Evolutionary conservation across 1,139 yeast species (phyloP).

Genomic region (Saccharomyces hybrid): DNA sequence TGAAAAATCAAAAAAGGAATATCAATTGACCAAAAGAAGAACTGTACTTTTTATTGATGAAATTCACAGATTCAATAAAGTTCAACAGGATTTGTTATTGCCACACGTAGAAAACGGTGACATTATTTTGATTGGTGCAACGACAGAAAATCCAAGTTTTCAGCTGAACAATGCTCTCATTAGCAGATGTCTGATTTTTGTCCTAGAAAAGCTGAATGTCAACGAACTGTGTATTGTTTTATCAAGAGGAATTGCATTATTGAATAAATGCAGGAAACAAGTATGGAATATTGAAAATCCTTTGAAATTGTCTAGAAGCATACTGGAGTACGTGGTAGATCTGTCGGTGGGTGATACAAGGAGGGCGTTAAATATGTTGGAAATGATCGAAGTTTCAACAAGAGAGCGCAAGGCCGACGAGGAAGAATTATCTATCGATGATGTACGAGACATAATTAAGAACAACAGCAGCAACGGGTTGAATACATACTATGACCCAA

Average conservation of each 20-base stretch:
- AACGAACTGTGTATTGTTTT: constrained; percentile 54
- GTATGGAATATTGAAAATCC: constrained; percentile 31
- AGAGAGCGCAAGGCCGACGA: constrained; percentile 10
- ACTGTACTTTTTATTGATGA: constrained; percentile 88
- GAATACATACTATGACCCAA: constrained; percentile 64
- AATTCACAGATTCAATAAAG: constrained; percentile 82
- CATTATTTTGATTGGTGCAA: constrained; percentile 77
- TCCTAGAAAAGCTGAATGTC: constrained; percentile 54
- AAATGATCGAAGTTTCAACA: constrained; percentile 40
- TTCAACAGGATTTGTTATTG: constrained; percentile 80
- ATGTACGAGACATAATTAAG: constrained; percentile 18
- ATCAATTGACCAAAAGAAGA: constrained; percentile 53
- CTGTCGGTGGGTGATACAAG: constrained; percentile 89
- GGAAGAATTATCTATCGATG: constrained; percentile 11
- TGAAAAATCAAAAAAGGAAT: constrained; percentile 64
- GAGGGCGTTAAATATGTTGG: constrained; percentile 70
- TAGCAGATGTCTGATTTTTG: constrained; percentile 83
- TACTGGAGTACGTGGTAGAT: constrained; percentile 62
- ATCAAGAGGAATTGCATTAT: constrained; percentile 51
- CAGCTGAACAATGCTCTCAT: constrained; percentile 79
- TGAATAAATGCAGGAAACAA: constrained; percentile 51
- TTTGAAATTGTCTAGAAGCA: constrained; percentile 47
- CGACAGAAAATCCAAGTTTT: constrained; percentile 95
- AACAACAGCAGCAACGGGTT: constrained; percentile 32
- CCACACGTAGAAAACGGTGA: constrained; percentile 67